These are phyloP conservation scores for Lagenidium sp. DNA, from an alignment of 352 stramenopile genomes.

Conservation along the genomic window DNA sequence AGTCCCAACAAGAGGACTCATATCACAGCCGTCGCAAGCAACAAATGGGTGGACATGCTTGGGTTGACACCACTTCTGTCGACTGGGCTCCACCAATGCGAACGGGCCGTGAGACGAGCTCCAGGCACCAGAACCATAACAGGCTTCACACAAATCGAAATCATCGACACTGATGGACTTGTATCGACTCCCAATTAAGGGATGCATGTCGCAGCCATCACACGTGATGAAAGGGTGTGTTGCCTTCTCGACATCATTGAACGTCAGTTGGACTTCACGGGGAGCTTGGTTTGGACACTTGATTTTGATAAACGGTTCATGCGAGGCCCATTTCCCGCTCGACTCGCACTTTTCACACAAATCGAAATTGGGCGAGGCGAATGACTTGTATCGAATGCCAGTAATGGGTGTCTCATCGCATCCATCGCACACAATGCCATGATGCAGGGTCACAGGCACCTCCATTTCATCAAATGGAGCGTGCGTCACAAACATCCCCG, in stretches of 20 bases:
- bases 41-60: conserved; percentile 15
- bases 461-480: conserved; percentile 13
- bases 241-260: neutral
- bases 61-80: too few species aligned
- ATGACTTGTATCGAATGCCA: conserved; percentile 58
- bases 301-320: conserved; percentile 51
- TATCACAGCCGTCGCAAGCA: conserved; percentile 31
- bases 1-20: conserved; percentile 38
- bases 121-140: too few species aligned
- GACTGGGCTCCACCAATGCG: too few species aligned
- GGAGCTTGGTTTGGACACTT: conserved; percentile 23
- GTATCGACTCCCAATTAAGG: too few species aligned
- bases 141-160: too few species aligned
- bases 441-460: conserved; percentile 14
- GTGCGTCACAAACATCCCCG: too few species aligned
- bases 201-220: too few species aligned
- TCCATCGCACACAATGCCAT: conserved; percentile 36
- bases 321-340: conserved; percentile 10
- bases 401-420: conserved; percentile 56
- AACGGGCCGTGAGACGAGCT: too few species aligned
- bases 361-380: conserved; percentile 51
- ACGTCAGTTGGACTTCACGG: conserved; percentile 6
- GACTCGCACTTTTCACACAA: conserved; percentile 44
- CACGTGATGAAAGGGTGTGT: conserved; percentile 7
- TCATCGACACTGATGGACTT: too few species aligned